Conservation (phyloP, 306 rosid genomes). For the Datisca glomerata region DNA sequence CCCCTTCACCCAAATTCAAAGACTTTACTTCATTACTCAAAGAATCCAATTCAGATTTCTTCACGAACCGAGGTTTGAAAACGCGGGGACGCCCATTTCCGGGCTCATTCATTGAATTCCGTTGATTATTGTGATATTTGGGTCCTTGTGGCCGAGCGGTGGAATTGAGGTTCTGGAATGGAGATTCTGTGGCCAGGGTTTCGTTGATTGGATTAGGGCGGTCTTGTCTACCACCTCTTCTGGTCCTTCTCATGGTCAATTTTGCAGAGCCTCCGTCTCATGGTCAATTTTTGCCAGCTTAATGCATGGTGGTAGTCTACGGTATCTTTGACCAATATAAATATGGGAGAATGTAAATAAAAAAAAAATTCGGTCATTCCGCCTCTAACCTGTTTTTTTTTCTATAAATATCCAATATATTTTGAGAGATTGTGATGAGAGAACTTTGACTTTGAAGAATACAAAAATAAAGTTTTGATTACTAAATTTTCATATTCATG, state of each 20-base stretch:
- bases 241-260: slow-evolving; percentile 5
- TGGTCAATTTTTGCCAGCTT: no score
- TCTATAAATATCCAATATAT: no score
- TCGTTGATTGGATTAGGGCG: slow-evolving; percentile 6
- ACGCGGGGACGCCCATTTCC: slow-evolving; percentile 18
- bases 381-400: no score
- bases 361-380: no score
- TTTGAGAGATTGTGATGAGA: no score
- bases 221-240: slow-evolving; percentile 6
- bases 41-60: slow-evolving; percentile 20
- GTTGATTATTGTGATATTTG: background rate
- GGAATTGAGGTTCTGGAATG: slow-evolving; percentile 2
- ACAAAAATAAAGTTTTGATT: no score
- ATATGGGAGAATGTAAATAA: no score
- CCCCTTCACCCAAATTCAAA: slow-evolving; percentile 12
- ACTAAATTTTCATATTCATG: no score
- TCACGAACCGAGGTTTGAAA: slow-evolving; percentile 17
- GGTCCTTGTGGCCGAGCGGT: background rate
- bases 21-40: slow-evolving; percentile 11
- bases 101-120: slow-evolving; percentile 6
- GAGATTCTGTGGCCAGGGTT: slow-evolving; percentile 2
- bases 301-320: no score
- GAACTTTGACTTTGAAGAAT: no score
- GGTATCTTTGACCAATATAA: no score
- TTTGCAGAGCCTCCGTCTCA: background rate